These are phyloP conservation scores for Flaveria trinervia DNA, from an alignment of 129 eudicot genomes.

Conservation along the genomic window DNA sequence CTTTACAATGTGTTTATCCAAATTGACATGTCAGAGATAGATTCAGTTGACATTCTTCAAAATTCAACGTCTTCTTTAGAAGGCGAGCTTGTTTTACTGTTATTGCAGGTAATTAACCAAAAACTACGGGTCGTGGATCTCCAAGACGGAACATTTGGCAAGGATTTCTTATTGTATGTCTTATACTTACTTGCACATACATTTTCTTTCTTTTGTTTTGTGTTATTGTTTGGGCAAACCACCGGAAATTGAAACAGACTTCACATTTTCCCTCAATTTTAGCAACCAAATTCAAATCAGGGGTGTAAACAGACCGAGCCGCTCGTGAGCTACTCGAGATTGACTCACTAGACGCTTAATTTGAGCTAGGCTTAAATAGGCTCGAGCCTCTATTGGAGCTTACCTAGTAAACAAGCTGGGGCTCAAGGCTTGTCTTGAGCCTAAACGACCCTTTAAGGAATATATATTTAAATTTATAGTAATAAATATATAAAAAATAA, in stretches of 20 bases:
- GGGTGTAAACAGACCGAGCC: too few relatives aligned
- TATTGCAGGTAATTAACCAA: constrained; percentile 63
- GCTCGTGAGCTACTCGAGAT: too few relatives aligned
- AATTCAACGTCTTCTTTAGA: constrained; percentile 64
- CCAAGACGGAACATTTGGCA: constrained; percentile 69
- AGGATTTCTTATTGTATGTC: constrained; percentile 79
- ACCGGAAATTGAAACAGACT: background rate
- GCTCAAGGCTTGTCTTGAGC: too few relatives aligned
- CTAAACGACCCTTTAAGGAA: too few relatives aligned
- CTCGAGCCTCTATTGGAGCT: too few relatives aligned
- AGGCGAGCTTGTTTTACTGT: constrained; percentile 60
- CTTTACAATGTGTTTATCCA: constrained; percentile 50
- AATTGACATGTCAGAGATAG: constrained; percentile 70
- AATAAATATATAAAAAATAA: too few relatives aligned
- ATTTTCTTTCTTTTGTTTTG: background rate
- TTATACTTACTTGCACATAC: background rate
- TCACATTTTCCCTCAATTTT: background rate
- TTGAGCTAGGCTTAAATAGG: too few relatives aligned
- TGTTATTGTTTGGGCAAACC: background rate
- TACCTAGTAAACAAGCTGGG: too few relatives aligned
- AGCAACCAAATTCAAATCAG: background rate
- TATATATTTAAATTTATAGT: too few relatives aligned
- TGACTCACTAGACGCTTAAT: too few relatives aligned
- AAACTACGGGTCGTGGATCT: constrained; percentile 81
- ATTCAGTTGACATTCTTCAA: constrained; percentile 79